Conservation (phyloP, 805 yeast genomes). For the Ogataea pignaliae region DNA sequence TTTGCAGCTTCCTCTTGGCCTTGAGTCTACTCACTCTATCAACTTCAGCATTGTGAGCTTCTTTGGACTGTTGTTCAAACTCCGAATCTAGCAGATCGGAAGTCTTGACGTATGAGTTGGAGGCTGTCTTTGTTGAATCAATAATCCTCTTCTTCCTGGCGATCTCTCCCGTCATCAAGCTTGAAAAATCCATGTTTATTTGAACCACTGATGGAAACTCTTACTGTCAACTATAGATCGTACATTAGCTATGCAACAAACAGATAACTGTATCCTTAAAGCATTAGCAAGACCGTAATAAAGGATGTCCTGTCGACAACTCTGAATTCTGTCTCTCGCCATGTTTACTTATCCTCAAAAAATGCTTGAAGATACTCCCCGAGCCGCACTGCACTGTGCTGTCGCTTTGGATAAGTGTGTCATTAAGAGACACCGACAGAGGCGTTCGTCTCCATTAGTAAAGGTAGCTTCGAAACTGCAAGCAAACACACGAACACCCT, state of each 20-base stretch:
- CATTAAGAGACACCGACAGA: too few species aligned
- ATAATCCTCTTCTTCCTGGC: constrained; percentile 36
- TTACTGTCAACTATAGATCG: neutral
- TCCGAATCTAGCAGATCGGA: constrained; percentile 9
- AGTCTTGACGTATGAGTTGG: constrained; percentile 7
- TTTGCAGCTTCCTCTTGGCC: neutral
- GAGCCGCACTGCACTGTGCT: neutral
- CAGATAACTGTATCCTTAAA: too few species aligned
- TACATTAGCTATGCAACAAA: neutral
- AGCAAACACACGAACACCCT: too few species aligned
- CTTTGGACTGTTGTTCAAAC: constrained; percentile 2
- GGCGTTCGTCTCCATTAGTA: too few species aligned
- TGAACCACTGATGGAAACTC: neutral
- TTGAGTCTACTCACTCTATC: constrained; percentile 2
- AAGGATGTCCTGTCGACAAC: too few species aligned
- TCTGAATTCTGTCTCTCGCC: too few species aligned
- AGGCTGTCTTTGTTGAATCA: constrained; percentile 4
- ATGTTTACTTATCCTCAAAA: too few species aligned
- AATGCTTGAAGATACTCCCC: too few species aligned
- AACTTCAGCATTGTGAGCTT: constrained; percentile 1
- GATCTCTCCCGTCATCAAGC: constrained; percentile 43
- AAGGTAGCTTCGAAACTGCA: too few species aligned
- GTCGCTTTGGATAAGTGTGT: neutral
- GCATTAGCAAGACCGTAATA: too few species aligned
- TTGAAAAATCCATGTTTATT: constrained; percentile 42